phyloP scores from a whole-genome alignment of 2,329 filamentous ascomycete genomes.

The Boeremia lycopersici region DNA sequence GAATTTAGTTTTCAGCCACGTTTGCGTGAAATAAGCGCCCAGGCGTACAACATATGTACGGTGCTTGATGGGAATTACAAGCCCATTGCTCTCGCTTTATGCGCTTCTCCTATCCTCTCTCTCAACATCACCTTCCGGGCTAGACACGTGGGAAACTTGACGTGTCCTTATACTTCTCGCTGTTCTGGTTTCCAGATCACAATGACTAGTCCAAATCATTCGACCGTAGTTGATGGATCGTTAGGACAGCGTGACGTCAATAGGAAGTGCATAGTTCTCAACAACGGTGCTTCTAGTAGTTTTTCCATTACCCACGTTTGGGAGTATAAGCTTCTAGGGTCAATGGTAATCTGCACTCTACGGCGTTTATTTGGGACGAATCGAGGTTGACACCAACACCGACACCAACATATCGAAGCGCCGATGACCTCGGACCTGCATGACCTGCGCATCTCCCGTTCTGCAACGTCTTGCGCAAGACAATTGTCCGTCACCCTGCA shows the following conservation, averaged over 20 bases:
- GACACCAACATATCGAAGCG: conserved; percentile 10
- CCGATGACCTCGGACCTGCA: conserved; percentile 12
- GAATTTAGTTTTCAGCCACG: neutral
- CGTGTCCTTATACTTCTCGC: neutral
- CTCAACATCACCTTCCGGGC: neutral
- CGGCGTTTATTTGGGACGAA: neutral
- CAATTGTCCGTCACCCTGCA: conserved; percentile 4
- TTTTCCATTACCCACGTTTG: no score
- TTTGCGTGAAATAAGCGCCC: neutral
- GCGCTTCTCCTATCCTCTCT: conserved; percentile 7
- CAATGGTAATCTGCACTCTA: neutral
- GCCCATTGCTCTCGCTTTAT: neutral
- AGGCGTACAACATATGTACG: neutral
- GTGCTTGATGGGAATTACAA: neutral
- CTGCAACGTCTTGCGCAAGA: conserved; percentile 2
- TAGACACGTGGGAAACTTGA: neutral
- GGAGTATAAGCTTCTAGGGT: no score
- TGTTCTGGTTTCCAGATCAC: neutral
- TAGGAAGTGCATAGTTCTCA: no score
- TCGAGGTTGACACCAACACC: conserved; percentile 4
- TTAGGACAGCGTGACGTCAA: no score
- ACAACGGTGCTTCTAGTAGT: no score
- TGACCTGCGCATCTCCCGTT: conserved; percentile 11
- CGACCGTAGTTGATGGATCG: no score
- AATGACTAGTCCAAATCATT: neutral